Base-by-base conservation (phyloP, 2,329 filamentous ascomycete genomes). In the Chrysoporthe deuterocubensis region DNA sequence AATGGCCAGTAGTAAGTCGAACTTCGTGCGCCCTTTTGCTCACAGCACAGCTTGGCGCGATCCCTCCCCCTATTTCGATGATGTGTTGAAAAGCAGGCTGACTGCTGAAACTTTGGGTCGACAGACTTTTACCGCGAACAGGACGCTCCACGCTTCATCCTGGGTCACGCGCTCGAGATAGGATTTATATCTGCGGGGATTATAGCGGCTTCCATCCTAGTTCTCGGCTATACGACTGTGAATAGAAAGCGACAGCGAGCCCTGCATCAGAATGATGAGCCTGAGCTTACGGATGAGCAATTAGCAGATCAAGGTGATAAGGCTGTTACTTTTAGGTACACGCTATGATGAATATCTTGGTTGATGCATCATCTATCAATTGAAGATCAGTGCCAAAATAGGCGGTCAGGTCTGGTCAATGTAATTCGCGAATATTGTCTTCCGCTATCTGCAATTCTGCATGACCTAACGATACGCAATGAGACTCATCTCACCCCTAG, bases 121-220 rank as follows among this genome's bases (percentile, higher is more conserved):
- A 40, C 37, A 5, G 92, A 92, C 73, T 91, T 92, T 72, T 93
- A 92, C 72, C 83, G 89, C 4, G 75, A 79, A 37, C 76, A 75
- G 6, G 85, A 87, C 67, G 73, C 73, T 0, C 85, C 85, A 0
- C 77, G 80, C 4, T 88, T 85, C 63, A 77, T 80, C 4, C 75
- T 87, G 0, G 85, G 85, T 0, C 65, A 67, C 34, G 54, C 32
- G 9, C 54, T 57, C 3, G 54, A 57, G 34, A 18, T 57, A 34
- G 54, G 54, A 4, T 57, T 57, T 16, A 34, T 57, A 18, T 57
- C 14, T 26, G 54, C 54, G 18, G 54, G 54, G 32, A 40, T 57
- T 13, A 13, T 57, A 18, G 54, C 54, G 3, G 54, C 16, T 34
- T 34, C 40, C 14, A 21, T 57, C 2, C 34, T 57, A 1, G 34